Percentiles rank a stretch among this genome's conserved stretches.
Evolutionary conservation across 2,329 filamentous ascomycete genomes (phyloP).

Genomic region (Leptographium flavum): DNA sequence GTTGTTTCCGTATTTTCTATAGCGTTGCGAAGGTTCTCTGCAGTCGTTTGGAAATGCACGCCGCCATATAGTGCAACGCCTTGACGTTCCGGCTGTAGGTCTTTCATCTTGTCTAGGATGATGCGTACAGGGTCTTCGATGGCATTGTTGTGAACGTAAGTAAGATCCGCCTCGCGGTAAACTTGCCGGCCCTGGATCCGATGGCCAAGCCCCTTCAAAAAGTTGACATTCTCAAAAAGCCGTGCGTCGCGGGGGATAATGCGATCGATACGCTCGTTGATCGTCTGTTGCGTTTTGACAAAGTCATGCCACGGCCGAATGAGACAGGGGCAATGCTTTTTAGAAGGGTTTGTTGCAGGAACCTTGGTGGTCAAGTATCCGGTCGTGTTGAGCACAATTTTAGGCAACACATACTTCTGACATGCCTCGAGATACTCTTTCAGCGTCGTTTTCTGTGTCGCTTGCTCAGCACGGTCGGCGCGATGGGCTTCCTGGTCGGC

Average conservation of each 20-base stretch:
- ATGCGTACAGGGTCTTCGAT: conserved; percentile 4
- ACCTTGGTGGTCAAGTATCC: conserved; percentile 14
- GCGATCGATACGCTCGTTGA: conserved; percentile 13
- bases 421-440: conserved; percentile 18
- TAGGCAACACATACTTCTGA: conserved; percentile 14
- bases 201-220: conserved; percentile 13
- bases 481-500: not conserved
- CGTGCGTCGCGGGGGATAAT: conserved; percentile 11
- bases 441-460: conserved; percentile 14
- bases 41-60: conserved; percentile 13
- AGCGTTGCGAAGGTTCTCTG: not conserved
- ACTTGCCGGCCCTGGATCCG: conserved; percentile 11
- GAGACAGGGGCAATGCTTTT: conserved; percentile 16
- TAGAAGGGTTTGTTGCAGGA: conserved; percentile 16
- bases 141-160: conserved; percentile 12
- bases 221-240: conserved; percentile 14
- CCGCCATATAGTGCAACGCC: conserved; percentile 14
- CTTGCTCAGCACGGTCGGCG: not conserved
- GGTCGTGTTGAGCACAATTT: conserved; percentile 14
- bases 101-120: conserved; percentile 13
- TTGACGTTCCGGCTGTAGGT: conserved; percentile 16
- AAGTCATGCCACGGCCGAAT: conserved; percentile 18
- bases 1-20: not conserved
- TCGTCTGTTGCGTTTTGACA: conserved; percentile 8
- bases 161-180: conserved; percentile 12